Percentiles rank a stretch among this genome's conserved stretches.
Conservation (phyloP, 306 rosid genomes). For the Corylus americana region DNA sequence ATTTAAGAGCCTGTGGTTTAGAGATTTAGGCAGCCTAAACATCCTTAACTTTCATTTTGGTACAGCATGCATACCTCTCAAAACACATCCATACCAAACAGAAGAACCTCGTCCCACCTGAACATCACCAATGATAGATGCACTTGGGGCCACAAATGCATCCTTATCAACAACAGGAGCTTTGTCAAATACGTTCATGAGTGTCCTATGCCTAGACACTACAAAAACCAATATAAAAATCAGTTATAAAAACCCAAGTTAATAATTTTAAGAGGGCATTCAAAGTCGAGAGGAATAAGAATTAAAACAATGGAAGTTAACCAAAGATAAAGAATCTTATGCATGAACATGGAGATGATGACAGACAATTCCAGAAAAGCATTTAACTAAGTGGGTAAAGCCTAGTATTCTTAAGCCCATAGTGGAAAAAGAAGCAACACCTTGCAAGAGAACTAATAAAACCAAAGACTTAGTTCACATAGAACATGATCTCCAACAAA, state of each 20-base stretch:
- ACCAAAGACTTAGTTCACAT: background rate
- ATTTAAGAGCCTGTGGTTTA: background rate
- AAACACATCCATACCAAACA: slow-evolving; percentile 95
- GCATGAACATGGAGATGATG: background rate
- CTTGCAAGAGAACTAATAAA: background rate
- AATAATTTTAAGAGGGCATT: background rate
- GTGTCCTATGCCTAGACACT: slow-evolving; percentile 95
- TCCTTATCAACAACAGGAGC: slow-evolving; percentile 73
- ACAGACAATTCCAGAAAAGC: background rate
- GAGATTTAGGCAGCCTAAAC: background rate
- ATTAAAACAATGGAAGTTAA: background rate
- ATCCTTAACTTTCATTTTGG: background rate
- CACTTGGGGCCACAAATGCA: slow-evolving; percentile 90
- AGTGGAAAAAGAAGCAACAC: background rate
- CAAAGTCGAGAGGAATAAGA: background rate
- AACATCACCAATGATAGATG: slow-evolving; percentile 80
- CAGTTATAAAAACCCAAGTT: background rate
- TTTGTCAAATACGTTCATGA: slow-evolving; percentile 83
- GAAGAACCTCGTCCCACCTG: slow-evolving; percentile 74
- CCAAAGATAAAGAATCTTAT: background rate
- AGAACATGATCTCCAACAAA: background rate
- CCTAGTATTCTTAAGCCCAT: background rate
- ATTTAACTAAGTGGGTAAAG: background rate
- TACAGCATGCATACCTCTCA: slow-evolving; percentile 64
- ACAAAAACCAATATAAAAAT: background rate